Evolutionary conservation across 129 eudicot genomes (phyloP), one percentile per base, ranked within the genome.

Genomic region (Helichrysum umbraculigerum): DNA sequence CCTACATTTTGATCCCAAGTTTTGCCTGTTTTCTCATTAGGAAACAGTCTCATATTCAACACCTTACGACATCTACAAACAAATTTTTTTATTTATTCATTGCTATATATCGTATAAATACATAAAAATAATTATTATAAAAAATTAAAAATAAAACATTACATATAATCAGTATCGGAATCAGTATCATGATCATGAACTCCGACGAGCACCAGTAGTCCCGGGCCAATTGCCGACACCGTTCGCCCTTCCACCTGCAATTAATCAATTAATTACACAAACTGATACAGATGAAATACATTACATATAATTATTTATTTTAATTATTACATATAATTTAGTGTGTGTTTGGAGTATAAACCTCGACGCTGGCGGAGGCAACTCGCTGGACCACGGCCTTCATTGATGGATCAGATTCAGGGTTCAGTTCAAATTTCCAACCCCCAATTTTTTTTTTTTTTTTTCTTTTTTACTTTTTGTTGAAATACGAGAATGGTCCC

Each of bases 361-460:
- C 97, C 96, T 92, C 96, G 17, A 92, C 96, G 81, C 94, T 90
- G 65, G 96, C 98, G 25, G 98, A 89, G 68, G 87, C 74, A 25
- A 92, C 98, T 64, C 98, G 91, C 83, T 92, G 98, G 83, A 92
- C 89, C 17, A 92, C 90, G 73, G 92, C 96, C 83, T 86, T 92
- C 98, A 92, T 92, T 14, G 54, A 14, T 47, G 54, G 0, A 47
- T 47, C 54, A 47, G 4, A 12, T 14, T 47, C 1, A 47, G n/a
- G 52, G 52, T 44, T 44, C 52, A 17, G 52, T 44, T 44, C 17
- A 16, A 44, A 44, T 44, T 44, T 44, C 17, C 5, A 3, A 44
- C 11, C 52, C 16, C 17, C 11, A n/a, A n/a, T n/a, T n/a, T n/a
- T n/a, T n/a, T n/a, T n/a, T n/a, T n/a, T n/a, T 7, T 7, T 41